Conservation (phyloP, 1,284 basidiomycete species). For the Neolentinus lepideus region DNA sequence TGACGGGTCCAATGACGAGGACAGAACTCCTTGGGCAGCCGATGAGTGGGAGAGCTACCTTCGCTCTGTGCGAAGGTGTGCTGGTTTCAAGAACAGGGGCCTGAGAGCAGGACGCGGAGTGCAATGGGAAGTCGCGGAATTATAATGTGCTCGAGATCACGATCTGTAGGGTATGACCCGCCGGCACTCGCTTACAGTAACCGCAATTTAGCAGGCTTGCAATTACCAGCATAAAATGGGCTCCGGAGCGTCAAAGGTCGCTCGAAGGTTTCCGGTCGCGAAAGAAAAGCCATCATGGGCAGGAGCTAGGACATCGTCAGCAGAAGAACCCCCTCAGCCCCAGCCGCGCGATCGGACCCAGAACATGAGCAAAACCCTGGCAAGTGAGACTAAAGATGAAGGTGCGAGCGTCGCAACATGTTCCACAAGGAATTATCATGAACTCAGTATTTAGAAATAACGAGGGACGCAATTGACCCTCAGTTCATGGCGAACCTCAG, state of each 20-base stretch:
- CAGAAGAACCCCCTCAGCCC: conserved; percentile 8
- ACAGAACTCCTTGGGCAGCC: not conserved
- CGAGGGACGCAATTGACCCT: conserved; percentile 66
- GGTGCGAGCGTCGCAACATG: conserved; percentile 25
- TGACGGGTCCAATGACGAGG: not conserved
- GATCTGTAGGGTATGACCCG: not conserved
- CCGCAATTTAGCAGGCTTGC: not conserved
- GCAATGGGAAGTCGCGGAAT: too few species aligned
- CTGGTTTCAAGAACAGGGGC: too few species aligned
- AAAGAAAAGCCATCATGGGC: conserved; percentile 41
- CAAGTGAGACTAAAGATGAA: conserved; percentile 48
- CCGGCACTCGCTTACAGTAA: not conserved
- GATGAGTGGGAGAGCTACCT: too few species aligned
- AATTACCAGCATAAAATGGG: conserved; percentile 48
- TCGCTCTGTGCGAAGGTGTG: too few species aligned
- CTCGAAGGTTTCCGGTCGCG: conserved; percentile 51
- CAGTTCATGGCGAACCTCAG: conserved; percentile 70
- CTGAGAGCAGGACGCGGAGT: too few species aligned
- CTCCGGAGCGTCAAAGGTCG: conserved; percentile 57
- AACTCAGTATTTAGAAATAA: conserved; percentile 42
- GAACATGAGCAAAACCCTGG: conserved; percentile 17
- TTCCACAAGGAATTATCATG: not conserved
- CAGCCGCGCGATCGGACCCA: conserved; percentile 8
- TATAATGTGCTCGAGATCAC: too few species aligned
- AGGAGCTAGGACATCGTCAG: conserved; percentile 35